Conservation (phyloP, 208 protist genomes). For the Tritrichomonas musculus region DNA sequence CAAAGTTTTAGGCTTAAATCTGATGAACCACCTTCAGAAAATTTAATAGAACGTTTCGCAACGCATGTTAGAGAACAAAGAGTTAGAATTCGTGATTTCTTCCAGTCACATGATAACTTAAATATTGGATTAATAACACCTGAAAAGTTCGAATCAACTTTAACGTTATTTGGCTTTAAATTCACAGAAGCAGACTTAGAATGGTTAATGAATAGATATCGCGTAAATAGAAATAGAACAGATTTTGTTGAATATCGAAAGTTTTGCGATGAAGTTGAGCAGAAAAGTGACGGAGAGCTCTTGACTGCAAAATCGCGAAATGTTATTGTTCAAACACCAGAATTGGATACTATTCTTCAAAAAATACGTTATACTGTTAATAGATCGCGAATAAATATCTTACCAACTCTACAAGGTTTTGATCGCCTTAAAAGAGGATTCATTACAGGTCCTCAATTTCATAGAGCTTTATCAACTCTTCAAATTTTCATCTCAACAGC, state of each 20-base stretch:
- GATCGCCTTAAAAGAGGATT: neutral
- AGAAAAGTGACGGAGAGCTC: neutral
- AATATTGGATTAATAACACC: neutral
- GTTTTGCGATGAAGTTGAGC: neutral
- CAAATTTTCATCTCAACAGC: neutral
- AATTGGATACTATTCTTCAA: neutral
- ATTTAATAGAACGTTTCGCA: neutral
- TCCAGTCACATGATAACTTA: neutral
- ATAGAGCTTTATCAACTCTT: conserved; percentile 19
- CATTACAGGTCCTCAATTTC: neutral
- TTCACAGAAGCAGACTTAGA: neutral
- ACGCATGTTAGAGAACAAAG: neutral
- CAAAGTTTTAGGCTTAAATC: neutral
- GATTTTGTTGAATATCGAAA: neutral
- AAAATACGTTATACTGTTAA: neutral
- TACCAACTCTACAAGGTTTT: neutral
- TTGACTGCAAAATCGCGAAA: neutral
- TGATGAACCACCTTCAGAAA: neutral
- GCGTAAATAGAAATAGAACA: neutral
- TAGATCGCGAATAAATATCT: neutral
- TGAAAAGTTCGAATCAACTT: neutral
- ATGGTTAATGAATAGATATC: neutral
- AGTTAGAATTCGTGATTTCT: neutral
- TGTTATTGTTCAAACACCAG: neutral
- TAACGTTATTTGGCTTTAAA: neutral